Evolutionary conservation across 2,329 filamentous ascomycete species (phyloP).

Genomic region (Meredithiella fracta): DNA sequence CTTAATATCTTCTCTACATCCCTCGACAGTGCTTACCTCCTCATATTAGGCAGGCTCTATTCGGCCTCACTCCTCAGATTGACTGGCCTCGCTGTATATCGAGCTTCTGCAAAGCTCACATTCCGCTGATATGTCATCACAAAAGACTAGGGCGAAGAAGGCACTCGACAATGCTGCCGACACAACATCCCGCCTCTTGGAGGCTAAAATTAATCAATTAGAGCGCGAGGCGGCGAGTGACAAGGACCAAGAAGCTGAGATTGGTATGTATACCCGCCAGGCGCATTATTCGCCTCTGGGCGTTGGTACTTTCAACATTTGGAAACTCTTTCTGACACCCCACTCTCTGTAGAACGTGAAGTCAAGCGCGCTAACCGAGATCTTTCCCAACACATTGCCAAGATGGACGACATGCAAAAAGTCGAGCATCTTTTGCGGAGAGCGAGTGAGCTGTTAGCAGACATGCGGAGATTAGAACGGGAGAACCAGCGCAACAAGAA

Average conservation of each 20-base stretch:
- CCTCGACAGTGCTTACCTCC: no score
- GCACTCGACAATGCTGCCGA: slow-evolving; percentile 60
- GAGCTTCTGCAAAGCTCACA: slow-evolving; percentile 8
- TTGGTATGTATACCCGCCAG: slow-evolving; percentile 43
- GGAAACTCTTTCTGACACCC: neutral
- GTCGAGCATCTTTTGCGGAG: slow-evolving; percentile 82
- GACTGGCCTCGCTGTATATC: neutral
- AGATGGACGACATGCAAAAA: slow-evolving; percentile 82
- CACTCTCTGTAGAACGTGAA: slow-evolving; percentile 52
- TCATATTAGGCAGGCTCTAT: no score
- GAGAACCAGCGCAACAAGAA: slow-evolving; percentile 95
- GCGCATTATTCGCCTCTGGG: neutral
- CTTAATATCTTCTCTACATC: no score
- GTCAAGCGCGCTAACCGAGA: slow-evolving; percentile 89
- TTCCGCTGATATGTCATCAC: neutral
- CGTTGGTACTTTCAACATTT: no score
- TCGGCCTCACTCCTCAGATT: neutral
- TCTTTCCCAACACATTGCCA: slow-evolving; percentile 70
- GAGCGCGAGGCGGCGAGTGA: slow-evolving; percentile 86
- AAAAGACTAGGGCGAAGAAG: slow-evolving; percentile 73
- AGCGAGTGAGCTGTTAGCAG: slow-evolving; percentile 76
- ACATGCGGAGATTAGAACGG: slow-evolving; percentile 90
- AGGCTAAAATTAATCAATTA: slow-evolving; percentile 85
- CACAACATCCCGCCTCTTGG: slow-evolving; percentile 69
- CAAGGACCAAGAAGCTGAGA: slow-evolving; percentile 90